Evolutionary conservation across 768 basidiomycete genomes (phyloP), one percentile per base, ranked within the genome.

Genomic region (Termitomyces sp.): DNA sequence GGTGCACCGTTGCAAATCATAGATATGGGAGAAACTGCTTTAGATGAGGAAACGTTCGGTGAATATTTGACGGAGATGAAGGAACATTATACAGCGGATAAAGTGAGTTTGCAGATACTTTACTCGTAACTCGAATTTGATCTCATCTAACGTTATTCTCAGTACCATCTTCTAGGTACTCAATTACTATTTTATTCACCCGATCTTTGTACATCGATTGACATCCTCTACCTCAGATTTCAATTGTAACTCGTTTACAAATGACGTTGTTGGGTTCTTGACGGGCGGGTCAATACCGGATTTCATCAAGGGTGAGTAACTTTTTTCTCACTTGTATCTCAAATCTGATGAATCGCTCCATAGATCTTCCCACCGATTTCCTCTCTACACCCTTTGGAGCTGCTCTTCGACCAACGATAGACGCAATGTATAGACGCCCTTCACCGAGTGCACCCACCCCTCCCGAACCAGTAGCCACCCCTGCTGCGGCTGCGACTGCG

Each of bases 171-270:
- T n/a, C 73, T 94, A 81, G 90, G 91, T 90, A 15, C 2, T 52
- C 22, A 60, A 73, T 55, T 42, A 22, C 11, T 35, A 9, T 39
- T 1, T 15, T 38, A 6, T 35, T 6, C 1, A 18, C 9, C 39
- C 7, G 1, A 18, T 39, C 39, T 22, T 18, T 18, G 48, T 15
- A 20, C 7, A 32, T 39, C 16, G n/a, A 8, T 51, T 46, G 32
- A 36, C n/a, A 61, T 53, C 40, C 33, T 16, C 16, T 22, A 39
- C 22, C 7, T 15, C 63, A 89, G 93, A 96, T 46, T 96, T 96
- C 66, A 97, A 97, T 68, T 97, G 95, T 74, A 98, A 98, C 72
- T 90, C 92, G 2, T 98, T 98, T 66, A 95, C 94, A 2, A 92
- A 89, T 61, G 94, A 96, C 65, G 87, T 87, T 60, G 76, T 94